Evolutionary conservation across 2,329 filamentous ascomycete genomes (phyloP).

Genomic region (Parastagonospora nodorum): DNA sequence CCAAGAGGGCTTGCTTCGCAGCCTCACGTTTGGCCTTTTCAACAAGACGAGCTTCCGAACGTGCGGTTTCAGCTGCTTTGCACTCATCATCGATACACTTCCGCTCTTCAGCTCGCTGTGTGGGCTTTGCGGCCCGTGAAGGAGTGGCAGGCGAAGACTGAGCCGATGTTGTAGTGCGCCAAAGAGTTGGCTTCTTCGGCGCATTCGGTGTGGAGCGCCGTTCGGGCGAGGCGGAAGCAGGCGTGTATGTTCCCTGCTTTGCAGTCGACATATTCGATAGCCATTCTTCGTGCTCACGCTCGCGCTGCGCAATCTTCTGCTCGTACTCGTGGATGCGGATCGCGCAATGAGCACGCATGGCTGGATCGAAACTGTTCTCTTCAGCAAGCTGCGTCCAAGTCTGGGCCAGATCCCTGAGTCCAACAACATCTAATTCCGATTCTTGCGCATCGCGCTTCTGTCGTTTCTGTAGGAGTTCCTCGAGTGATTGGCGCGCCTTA

Average conservation of each 20-base stretch:
- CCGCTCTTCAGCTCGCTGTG: neutral
- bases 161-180: neutral
- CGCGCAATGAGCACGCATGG: slow-evolving; percentile 14
- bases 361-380: slow-evolving; percentile 9
- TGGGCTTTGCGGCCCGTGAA: too few species aligned
- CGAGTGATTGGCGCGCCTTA: slow-evolving; percentile 13
- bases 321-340: slow-evolving; percentile 20
- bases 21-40: slow-evolving; percentile 13
- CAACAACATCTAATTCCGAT: slow-evolving; percentile 3
- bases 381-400: slow-evolving; percentile 19
- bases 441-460: slow-evolving; percentile 16
- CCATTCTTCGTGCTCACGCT: slow-evolving; percentile 16
- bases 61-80: neutral
- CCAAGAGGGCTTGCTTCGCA: slow-evolving; percentile 11
- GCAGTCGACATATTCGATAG: slow-evolving; percentile 12
- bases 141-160: neutral
- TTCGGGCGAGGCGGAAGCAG: neutral
- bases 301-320: slow-evolving; percentile 12
- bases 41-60: slow-evolving; percentile 5
- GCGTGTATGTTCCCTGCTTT: neutral
- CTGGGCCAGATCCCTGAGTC: slow-evolving; percentile 12
- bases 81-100: slow-evolving; percentile 7
- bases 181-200: neutral
- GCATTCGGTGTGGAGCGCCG: neutral
- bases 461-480: slow-evolving; percentile 12